These are phyloP conservation scores for Dipteronia sinensis DNA, from an alignment of 345 rosid species.

Conservation along the genomic window DNA sequence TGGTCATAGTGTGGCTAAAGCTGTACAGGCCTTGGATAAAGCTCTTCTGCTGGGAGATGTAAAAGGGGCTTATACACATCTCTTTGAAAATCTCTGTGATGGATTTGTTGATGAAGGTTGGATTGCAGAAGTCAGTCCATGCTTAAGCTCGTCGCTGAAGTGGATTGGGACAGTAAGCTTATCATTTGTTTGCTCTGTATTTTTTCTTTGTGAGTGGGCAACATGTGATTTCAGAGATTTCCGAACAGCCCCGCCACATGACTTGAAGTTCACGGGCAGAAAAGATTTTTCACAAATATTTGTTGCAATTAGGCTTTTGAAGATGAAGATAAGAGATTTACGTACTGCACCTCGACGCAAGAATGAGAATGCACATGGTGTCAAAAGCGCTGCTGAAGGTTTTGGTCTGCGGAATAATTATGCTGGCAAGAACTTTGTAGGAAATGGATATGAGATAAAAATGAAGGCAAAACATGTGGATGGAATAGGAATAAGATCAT, in stretches of 20 bases:
- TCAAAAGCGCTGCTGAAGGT: slow-evolving; percentile 34
- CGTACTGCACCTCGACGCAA: slow-evolving; percentile 37
- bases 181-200: slow-evolving; percentile 75
- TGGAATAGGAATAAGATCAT: slow-evolving; percentile 25
- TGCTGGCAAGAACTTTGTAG: slow-evolving; percentile 34
- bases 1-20: slow-evolving; percentile 74
- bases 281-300: slow-evolving; percentile 81
- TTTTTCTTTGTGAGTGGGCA: slow-evolving; percentile 98
- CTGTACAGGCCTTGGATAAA: slow-evolving; percentile 88
- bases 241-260: slow-evolving; percentile 60
- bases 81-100: slow-evolving; percentile 79
- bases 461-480: slow-evolving; percentile 24
- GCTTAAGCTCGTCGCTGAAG: slow-evolving; percentile 82
- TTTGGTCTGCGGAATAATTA: slow-evolving; percentile 29
- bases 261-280: slow-evolving; percentile 74
- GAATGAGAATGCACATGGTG: slow-evolving; percentile 41
- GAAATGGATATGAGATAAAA: slow-evolving; percentile 35
- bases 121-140: slow-evolving; percentile 82
- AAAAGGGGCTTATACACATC: slow-evolving; percentile 58
- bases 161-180: slow-evolving; percentile 72
- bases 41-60: slow-evolving; percentile 80
- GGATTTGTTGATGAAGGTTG: slow-evolving; percentile 76
- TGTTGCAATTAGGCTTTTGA: slow-evolving; percentile 77
- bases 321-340: slow-evolving; percentile 65
- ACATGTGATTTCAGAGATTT: slow-evolving; percentile 90